These are phyloP conservation scores for Lactuca saligna DNA, from an alignment of 129 eudicot species.

Conservation along the genomic window DNA sequence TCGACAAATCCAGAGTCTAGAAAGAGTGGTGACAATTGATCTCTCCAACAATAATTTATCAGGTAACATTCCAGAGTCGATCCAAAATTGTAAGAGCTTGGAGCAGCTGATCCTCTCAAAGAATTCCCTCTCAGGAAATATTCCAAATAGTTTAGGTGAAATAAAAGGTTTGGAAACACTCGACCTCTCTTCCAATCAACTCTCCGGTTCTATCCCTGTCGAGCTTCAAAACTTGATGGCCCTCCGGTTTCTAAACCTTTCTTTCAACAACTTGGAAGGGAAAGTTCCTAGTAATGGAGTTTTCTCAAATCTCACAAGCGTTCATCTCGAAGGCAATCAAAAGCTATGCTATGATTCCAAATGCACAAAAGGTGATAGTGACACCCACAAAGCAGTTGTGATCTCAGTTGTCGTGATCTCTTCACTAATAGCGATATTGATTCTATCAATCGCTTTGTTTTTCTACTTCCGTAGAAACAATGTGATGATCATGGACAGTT, in stretches of 20 bases:
- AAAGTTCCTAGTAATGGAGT: conserved; percentile 50
- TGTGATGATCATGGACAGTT: not conserved
- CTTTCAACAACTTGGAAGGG: conserved; percentile 69
- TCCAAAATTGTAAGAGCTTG: conserved; percentile 55
- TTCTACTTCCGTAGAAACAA: conserved; percentile 32
- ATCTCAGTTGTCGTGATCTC: not conserved
- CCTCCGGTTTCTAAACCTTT: conserved; percentile 52
- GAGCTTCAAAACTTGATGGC: conserved; percentile 39
- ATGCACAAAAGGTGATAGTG: conserved; percentile 15
- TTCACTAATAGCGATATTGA: conserved; percentile 5
- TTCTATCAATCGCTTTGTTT: conserved; percentile 15
- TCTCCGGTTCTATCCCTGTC: conserved; percentile 59
- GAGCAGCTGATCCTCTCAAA: conserved; percentile 36
- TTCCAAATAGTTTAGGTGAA: conserved; percentile 43
- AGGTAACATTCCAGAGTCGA: conserved; percentile 50
- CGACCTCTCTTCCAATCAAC: conserved; percentile 63
- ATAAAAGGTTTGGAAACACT: conserved; percentile 54
- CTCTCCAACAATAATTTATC: conserved; percentile 48
- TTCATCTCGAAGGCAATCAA: conserved; percentile 54
- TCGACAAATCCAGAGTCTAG: conserved; percentile 38
- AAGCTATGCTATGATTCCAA: conserved; percentile 39
- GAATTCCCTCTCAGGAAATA: conserved; percentile 45
- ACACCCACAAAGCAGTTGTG: not conserved
- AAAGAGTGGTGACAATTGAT: conserved; percentile 46
- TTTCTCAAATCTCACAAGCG: conserved; percentile 40